Evolutionary conservation across 2,329 filamentous ascomycete genomes (phyloP).

Genomic region (Whalleya microplaca): DNA sequence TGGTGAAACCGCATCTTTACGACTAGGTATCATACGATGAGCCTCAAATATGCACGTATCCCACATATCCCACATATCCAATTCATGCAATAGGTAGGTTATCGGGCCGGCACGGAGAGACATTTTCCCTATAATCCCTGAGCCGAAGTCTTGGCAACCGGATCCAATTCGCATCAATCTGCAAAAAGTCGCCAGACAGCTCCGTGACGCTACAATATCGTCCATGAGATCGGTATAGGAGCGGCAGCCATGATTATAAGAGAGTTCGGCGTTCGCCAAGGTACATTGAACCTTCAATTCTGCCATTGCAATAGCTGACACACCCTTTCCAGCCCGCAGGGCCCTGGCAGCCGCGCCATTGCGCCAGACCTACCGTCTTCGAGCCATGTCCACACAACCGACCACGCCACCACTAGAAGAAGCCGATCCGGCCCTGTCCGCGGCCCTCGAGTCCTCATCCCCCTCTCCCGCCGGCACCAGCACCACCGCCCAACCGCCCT

Average conservation of each 20-base stretch:
- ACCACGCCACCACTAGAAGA: conserved; percentile 29
- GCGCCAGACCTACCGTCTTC: conserved; percentile 42
- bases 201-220: conserved; percentile 9
- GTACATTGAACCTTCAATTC: conserved; percentile 19
- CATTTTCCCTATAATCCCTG: conserved; percentile 5
- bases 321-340: conserved; percentile 51
- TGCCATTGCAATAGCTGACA: conserved; percentile 28
- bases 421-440: conserved; percentile 29
- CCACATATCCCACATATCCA: no score
- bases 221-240: conserved; percentile 5
- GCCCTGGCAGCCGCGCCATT: conserved; percentile 51
- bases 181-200: conserved; percentile 24
- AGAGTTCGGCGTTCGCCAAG: conserved; percentile 37
- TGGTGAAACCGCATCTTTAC: no score
- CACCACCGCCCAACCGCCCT: conserved; percentile 28
- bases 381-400: conserved; percentile 44
- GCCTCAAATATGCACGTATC: no score
- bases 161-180: conserved; percentile 3
- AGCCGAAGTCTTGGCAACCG: neutral
- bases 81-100: no score
- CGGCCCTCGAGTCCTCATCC: conserved; percentile 22
- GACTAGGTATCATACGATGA: no score
- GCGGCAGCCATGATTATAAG: conserved; percentile 38
- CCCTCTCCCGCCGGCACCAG: no score
- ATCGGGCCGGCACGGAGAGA: conserved; percentile 9